phyloP scores from a whole-genome alignment of 306 rosid genomes.

The Hylodesmum podocarpum region DNA sequence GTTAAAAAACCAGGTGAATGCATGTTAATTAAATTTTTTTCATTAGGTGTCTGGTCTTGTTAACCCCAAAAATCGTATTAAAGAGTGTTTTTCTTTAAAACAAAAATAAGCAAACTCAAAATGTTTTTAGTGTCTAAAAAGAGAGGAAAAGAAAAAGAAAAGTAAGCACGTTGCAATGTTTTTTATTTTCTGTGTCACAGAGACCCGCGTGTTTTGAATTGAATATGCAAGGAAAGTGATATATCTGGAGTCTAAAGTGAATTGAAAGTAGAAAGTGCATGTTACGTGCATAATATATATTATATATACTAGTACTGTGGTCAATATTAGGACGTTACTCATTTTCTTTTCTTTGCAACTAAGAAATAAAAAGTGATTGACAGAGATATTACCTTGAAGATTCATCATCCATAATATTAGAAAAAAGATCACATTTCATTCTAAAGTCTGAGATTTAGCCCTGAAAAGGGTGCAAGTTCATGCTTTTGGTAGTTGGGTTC shows the following conservation, averaged over 20 bases:
- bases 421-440: background rate
- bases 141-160: background rate
- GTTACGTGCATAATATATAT: background rate
- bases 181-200: background rate
- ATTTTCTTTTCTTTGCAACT: conserved; percentile 37
- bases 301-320: no score
- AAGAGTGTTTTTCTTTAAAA: no score
- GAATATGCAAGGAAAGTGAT: background rate
- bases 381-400: background rate
- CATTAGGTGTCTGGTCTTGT: no score
- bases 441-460: background rate
- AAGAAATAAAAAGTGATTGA: conserved; percentile 16
- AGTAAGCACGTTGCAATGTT: background rate
- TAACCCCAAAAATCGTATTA: no score
- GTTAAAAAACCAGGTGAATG: no score
- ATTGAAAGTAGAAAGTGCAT: background rate
- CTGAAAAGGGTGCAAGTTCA: background rate
- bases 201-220: background rate
- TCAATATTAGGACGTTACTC: conserved; percentile 19
- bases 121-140: background rate
- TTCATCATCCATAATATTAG: background rate
- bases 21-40: no score
- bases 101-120: background rate
- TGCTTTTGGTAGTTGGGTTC: background rate
- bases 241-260: background rate